Evolutionary conservation across 805 yeast species (phyloP).

Genomic region (Lipomyces spencermartinsiae): DNA sequence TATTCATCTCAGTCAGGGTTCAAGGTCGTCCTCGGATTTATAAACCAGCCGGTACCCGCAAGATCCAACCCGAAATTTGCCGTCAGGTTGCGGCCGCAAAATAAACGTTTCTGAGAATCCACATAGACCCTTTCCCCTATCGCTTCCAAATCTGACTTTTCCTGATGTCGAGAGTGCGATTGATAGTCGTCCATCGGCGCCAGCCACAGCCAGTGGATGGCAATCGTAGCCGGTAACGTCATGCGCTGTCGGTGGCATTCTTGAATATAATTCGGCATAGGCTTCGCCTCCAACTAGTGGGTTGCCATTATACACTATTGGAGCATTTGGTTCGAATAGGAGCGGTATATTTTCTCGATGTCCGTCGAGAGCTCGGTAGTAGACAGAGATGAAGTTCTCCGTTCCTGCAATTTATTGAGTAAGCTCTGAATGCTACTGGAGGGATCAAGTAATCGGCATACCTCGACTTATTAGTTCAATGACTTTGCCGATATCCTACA

Average conservation of each 20-base stretch:
- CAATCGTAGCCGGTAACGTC: constrained; percentile 47
- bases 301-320: constrained; percentile 52
- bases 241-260: constrained; percentile 48
- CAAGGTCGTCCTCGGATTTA: constrained; percentile 42
- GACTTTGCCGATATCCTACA: constrained; percentile 22
- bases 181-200: constrained; percentile 36
- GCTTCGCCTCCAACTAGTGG: constrained; percentile 51
- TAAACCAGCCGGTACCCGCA: constrained; percentile 45
- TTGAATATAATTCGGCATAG: constrained; percentile 45
- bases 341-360: constrained; percentile 42
- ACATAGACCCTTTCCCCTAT: constrained; percentile 41
- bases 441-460: background rate
- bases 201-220: constrained; percentile 47
- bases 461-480: constrained; percentile 31
- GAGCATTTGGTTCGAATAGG: constrained; percentile 43
- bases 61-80: constrained; percentile 43
- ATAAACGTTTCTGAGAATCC: constrained; percentile 45
- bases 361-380: constrained; percentile 47
- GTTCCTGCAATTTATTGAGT: constrained; percentile 52
- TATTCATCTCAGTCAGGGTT: constrained; percentile 18
- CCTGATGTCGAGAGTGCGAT: constrained; percentile 47
- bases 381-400: constrained; percentile 43
- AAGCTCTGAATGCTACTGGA: background rate
- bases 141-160: constrained; percentile 46
- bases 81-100: constrained; percentile 32